These are phyloP conservation scores for Neonectria punicea DNA, from an alignment of 2,329 filamentous ascomycete genomes.

Conservation along the genomic window DNA sequence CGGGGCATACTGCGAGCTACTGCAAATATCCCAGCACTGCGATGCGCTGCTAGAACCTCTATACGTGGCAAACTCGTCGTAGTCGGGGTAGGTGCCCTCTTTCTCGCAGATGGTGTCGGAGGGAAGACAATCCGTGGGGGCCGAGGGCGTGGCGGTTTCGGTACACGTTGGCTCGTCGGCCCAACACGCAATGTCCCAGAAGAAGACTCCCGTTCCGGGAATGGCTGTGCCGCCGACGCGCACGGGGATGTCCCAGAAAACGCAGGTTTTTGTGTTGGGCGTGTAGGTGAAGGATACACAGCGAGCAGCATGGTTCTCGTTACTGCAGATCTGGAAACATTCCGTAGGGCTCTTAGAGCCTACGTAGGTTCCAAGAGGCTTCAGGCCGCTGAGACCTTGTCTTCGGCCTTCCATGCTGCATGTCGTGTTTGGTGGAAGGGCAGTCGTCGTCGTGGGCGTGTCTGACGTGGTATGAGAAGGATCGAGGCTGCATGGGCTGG, in stretches of 20 bases:
- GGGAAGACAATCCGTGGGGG: neutral
- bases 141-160: neutral
- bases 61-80: constrained; percentile 7
- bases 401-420: constrained; percentile 8
- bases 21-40: constrained; percentile 10
- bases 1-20: neutral
- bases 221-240: neutral
- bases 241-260: constrained; percentile 1
- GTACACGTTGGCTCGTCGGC: neutral
- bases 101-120: constrained; percentile 2
- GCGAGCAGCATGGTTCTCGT: neutral
- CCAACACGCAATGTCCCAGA: constrained; percentile 13
- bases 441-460: neutral
- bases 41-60: neutral
- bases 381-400: neutral
- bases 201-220: constrained; percentile 2
- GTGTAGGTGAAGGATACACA: constrained; percentile 11
- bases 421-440: neutral
- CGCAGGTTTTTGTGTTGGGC: neutral
- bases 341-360: neutral
- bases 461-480: neutral
- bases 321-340: constrained; percentile 5
- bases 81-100: neutral
- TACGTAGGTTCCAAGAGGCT: neutral
- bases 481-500: neutral